Evolutionary conservation across 1,284 basidiomycete genomes (phyloP), one percentile per base, ranked within the genome.

Genomic region (Uromyces viciae-fabae): DNA sequence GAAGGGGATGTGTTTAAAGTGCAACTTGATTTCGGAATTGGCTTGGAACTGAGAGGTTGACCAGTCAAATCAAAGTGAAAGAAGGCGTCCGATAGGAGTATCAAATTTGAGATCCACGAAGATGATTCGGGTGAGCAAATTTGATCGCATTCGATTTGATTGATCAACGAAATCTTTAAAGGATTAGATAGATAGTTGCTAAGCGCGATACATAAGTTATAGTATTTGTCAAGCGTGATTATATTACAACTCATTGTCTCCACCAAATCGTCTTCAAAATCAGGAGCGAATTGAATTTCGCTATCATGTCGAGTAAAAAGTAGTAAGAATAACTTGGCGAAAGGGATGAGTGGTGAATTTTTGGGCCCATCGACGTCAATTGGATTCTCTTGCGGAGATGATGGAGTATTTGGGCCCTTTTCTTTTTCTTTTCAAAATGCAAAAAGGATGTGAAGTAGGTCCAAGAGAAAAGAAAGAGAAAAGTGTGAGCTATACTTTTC

Each of bases 21-120:
- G 69, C 31, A 25, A 25, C 22, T 71, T 64, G 31, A 77, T 69
- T 46, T 81, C 77, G 11, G 80, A 11, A 25, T 36, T 28, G 9
- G 49, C 49, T 82, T 43, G 15, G 78, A 60, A 42, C 82, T 33
- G 62, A 82, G 69, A 80, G 82, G 31, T 81, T 66, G 73, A 75
- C 33, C 64, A 28, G 36, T 40, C 17, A 56, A 19, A 46, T 82
- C 78, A 49, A 80, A 75, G 74, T 86, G 42, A 40, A 80, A 87
- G 83, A 88, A 88, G 0, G 86, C 85, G 40, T 86, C 82, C 75
- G 88, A 83, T 38, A 88, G 82, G 25, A 86, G 85, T 83, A 86
- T 85, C 42, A 87, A 86, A 52, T 88, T 88, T 14, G 85, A 84
- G 75, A 88, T 86, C 88, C 88, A 89, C 46, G 86, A 86, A 0